Percentiles rank a stretch among this genome's conserved stretches.
Conservation (phyloP, 2,329 filamentous ascomycete species). For the Ophiobolus disseminans region DNA sequence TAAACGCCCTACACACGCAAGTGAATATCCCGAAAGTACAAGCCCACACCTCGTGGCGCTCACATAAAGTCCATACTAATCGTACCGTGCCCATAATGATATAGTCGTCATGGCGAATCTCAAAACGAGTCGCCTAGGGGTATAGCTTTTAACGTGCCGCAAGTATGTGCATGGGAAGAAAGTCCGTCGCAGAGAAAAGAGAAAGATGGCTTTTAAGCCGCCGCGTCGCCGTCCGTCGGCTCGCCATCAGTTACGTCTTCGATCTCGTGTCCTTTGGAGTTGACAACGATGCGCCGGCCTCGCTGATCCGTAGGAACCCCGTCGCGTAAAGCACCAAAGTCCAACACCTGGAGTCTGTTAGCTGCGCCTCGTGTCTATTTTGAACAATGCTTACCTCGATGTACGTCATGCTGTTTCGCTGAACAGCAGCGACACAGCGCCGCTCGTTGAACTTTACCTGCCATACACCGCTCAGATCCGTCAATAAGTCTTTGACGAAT, state of each 20-base stretch:
- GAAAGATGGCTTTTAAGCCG: too few relatives aligned
- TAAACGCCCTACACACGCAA: constrained; percentile 20
- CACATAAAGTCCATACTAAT: constrained; percentile 5
- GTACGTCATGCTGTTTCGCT: constrained; percentile 89
- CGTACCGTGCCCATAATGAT: constrained; percentile 10
- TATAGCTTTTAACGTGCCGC: constrained; percentile 40
- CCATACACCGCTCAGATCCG: constrained; percentile 96
- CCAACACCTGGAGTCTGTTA: constrained; percentile 75
- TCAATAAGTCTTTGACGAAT: constrained; percentile 90
- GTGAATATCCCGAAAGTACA: constrained; percentile 13
- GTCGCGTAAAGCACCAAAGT: constrained; percentile 93
- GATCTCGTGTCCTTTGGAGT: constrained; percentile 48
- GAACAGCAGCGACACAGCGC: constrained; percentile 93
- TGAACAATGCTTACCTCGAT: constrained; percentile 71
- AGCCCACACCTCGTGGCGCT: constrained; percentile 4
- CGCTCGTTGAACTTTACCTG: constrained; percentile 98
- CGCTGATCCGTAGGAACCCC: constrained; percentile 79
- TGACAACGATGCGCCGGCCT: constrained; percentile 74
- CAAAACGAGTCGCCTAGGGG: constrained; percentile 29
- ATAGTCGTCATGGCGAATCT: constrained; percentile 20
- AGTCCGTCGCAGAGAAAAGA: constrained; percentile 5
- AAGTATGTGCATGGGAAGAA: constrained; percentile 27
- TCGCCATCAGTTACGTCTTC: constrained; percentile 46
- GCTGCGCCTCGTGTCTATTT: constrained; percentile 13
- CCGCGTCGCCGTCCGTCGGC: constrained; percentile 36